These are phyloP conservation scores for Phanerodontia chrysosporium DNA, from an alignment of 768 basidiomycete genomes.

Conservation along the genomic window DNA sequence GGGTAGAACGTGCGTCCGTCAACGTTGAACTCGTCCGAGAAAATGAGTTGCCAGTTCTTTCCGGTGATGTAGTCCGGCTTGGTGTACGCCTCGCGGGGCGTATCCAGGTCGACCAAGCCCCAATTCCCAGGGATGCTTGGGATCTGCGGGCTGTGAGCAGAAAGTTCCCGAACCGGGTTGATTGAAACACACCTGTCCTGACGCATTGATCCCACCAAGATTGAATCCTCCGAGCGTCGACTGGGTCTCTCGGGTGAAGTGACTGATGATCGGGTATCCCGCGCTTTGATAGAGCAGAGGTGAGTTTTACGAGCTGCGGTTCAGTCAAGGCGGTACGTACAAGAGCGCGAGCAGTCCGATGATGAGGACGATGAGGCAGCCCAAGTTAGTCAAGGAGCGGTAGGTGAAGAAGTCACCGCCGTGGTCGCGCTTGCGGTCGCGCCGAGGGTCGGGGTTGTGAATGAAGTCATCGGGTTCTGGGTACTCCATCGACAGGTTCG, in stretches of 20 bases:
- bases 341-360: slow-evolving; percentile 49
- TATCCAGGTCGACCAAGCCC: slow-evolving; percentile 59
- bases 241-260: slow-evolving; percentile 25
- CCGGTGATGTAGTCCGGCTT: slow-evolving; percentile 58
- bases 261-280: slow-evolving; percentile 38
- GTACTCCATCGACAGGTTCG: slow-evolving; percentile 60
- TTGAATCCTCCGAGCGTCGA: slow-evolving; percentile 37
- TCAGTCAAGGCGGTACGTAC: slow-evolving; percentile 38
- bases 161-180: neutral
- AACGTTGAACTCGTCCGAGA: slow-evolving; percentile 85
- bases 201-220: slow-evolving; percentile 40
- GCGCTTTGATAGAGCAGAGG: slow-evolving; percentile 28
- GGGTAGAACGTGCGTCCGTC: slow-evolving; percentile 81
- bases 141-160: slow-evolving; percentile 33
- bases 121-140: slow-evolving; percentile 59
- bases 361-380: slow-evolving; percentile 57
- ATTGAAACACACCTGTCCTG: slow-evolving; percentile 35
- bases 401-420: slow-evolving; percentile 44
- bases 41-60: slow-evolving; percentile 65
- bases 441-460: slow-evolving; percentile 53
- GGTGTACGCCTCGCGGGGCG: slow-evolving; percentile 51
- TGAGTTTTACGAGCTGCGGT: slow-evolving; percentile 39
- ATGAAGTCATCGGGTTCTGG: slow-evolving; percentile 66
- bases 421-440: slow-evolving; percentile 22
- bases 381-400: slow-evolving; percentile 66